Conservation (phyloP, 257 asterid species). For the Oldenlandia corymbosa region DNA sequence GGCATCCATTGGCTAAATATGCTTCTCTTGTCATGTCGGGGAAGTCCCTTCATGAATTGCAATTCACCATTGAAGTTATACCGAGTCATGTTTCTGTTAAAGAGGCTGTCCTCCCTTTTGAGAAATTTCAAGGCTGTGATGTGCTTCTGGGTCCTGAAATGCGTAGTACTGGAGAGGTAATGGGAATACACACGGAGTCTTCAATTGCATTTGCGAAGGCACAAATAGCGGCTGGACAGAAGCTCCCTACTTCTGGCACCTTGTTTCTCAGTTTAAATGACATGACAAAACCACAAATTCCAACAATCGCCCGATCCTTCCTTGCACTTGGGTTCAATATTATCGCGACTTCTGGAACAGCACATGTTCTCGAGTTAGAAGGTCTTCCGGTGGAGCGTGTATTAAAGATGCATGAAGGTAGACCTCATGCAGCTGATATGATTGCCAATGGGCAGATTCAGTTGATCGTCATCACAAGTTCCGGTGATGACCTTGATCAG, state of each 20-base stretch:
- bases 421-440: conserved; percentile 92
- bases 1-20: conserved; percentile 89
- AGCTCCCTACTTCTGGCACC: conserved; percentile 75
- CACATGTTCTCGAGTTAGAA: conserved; percentile 62
- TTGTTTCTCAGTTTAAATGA: conserved; percentile 83
- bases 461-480: conserved; percentile 90
- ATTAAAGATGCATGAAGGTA: conserved; percentile 90
- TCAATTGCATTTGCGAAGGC: conserved; percentile 94
- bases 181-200: conserved; percentile 65
- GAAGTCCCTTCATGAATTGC: conserved; percentile 59
- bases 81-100: conserved; percentile 83
- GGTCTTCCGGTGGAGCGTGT: conserved; percentile 73
- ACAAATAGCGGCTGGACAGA: conserved; percentile 91
- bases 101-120: conserved; percentile 96
- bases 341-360: conserved; percentile 92
- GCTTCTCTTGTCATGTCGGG: conserved; percentile 98
- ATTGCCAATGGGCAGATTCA: conserved; percentile 81
- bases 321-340: conserved; percentile 53
- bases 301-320: conserved; percentile 63
- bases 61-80: conserved; percentile 76
- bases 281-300: conserved; percentile 64
- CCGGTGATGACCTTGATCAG: conserved; percentile 75
- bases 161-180: conserved; percentile 98
- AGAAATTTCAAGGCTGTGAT: conserved; percentile 93
- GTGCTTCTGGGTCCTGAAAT: conserved; percentile 93